Evolutionary conservation across 371 early-diverging fungal species (phyloP), one percentile per base, ranked within the genome.

Genomic region (Coemansia sp.): DNA sequence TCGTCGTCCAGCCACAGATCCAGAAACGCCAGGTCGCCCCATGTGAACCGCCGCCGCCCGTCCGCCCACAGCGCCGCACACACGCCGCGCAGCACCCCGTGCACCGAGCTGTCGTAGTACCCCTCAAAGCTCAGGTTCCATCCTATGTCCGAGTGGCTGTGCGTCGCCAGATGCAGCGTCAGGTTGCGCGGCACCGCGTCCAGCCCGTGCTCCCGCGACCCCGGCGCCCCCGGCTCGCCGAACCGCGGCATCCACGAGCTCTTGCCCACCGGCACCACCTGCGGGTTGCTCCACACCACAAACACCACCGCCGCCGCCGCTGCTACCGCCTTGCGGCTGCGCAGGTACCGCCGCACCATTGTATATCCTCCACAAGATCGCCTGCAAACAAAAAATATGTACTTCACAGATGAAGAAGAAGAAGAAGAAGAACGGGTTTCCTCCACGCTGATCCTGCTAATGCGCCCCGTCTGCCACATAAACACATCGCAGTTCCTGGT

Each of bases 101-200:
- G 76, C 52, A 77, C 78, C 8, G 57, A 54, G 20, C 36, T 8
- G 33, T 12, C 10, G 59, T 77, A 77, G 68, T 77, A 77, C 6
- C 54, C 68, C 20, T 61, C 57, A n/a, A 77, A 55, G 30, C 68
- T 77, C 34, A 72, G 64, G 66, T 77, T 77, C 78, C 78, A 77
- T 31, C 78, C 78, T 11, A 74, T 48, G 47, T 77, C 78, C 35
- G 65, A 63, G 57, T 77, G 78, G 38, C 72, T 72, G 65, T 77
- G 78, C 11, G 78, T 53, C 33, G 78, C 38, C 34, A 77, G 39
- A 26, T 77, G 78, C 30, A 77, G 41, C 12, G 78, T 72, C 14
- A 77, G 65, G 38, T 62, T 72, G 5, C 41, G 39, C 6, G 74
- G 68, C 31, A 55, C 56, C 30, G 26, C n/a, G 4, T 39, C 48